A percentile compares a stretch with the other conserved stretches of the same genome.
phyloP scores from a whole-genome alignment of 352 stramenopile species.

The Phytophthora melonis region DNA sequence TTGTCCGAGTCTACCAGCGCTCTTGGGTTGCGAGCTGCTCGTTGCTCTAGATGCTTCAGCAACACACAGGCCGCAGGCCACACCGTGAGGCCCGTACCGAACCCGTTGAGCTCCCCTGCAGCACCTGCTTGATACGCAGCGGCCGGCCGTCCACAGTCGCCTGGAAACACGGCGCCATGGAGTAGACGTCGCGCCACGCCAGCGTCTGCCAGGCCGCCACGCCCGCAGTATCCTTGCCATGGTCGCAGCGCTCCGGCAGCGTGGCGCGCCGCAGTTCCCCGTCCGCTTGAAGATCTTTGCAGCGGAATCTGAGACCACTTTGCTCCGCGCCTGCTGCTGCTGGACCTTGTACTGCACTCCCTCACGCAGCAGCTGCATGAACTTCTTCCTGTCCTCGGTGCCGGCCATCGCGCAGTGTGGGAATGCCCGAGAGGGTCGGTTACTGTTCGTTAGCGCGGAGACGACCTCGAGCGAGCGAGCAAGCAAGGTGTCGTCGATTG shows the following conservation, averaged over 20 bases:
- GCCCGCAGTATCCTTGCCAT: slow-evolving; percentile 1
- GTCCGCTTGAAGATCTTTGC: slow-evolving; percentile 13
- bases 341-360: slow-evolving; percentile 69
- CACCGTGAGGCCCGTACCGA: slow-evolving; percentile 83
- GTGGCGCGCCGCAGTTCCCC: slow-evolving; percentile 27
- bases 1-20: slow-evolving; percentile 19
- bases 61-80: slow-evolving; percentile 87
- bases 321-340: slow-evolving; percentile 22
- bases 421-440: slow-evolving; percentile 4
- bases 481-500: slow-evolving; percentile 2
- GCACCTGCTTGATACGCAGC: slow-evolving; percentile 75
- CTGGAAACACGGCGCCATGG: slow-evolving; percentile 72
- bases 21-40: slow-evolving; percentile 41
- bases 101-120: slow-evolving; percentile 83
- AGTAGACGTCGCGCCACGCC: slow-evolving; percentile 77
- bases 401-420: slow-evolving; percentile 30
- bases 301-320: slow-evolving; percentile 17
- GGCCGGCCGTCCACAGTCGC: slow-evolving; percentile 49
- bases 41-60: slow-evolving; percentile 82
- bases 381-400: slow-evolving; percentile 42
- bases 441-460: neutral
- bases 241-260: slow-evolving; percentile 14
- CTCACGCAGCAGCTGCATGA: slow-evolving; percentile 68
- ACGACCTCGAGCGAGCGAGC: slow-evolving; percentile 4
- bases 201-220: slow-evolving; percentile 71